phyloP scores from a whole-genome alignment of 345 rosid species.

The Clausena lansium region DNA sequence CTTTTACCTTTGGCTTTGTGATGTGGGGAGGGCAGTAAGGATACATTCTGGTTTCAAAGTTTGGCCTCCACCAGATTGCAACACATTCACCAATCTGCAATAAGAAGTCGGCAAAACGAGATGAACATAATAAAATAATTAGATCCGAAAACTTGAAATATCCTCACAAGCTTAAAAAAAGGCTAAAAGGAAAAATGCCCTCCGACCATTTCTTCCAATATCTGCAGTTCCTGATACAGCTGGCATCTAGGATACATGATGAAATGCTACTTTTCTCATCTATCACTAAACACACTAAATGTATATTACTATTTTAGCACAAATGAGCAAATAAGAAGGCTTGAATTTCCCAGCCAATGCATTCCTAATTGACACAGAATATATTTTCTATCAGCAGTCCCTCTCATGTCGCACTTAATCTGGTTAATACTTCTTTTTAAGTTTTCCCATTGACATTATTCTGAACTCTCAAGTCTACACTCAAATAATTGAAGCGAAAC shows the following conservation, averaged over 20 bases:
- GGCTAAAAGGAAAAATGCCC: neutral
- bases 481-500: neutral
- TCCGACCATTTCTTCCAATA: neutral
- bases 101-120: neutral
- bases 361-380: neutral
- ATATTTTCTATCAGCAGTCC: neutral
- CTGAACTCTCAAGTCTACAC: neutral
- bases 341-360: neutral
- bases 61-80: slow-evolving; percentile 99
- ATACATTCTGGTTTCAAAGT: slow-evolving; percentile 94
- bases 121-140: neutral
- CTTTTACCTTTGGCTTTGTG: slow-evolving; percentile 81
- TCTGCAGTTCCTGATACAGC: neutral
- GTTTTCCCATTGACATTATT: neutral
- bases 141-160: neutral
- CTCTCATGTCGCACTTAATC: neutral
- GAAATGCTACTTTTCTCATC: neutral
- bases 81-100: slow-evolving; percentile 93
- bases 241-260: neutral
- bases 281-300: slow-evolving; percentile 13
- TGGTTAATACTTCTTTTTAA: neutral
- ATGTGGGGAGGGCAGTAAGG: slow-evolving; percentile 98
- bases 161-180: neutral
- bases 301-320: neutral
- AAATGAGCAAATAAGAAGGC: neutral